phyloP scores from a whole-genome alignment of 108 stramenopile genomes.

The Pseudonitzschia multistriata region DNA sequence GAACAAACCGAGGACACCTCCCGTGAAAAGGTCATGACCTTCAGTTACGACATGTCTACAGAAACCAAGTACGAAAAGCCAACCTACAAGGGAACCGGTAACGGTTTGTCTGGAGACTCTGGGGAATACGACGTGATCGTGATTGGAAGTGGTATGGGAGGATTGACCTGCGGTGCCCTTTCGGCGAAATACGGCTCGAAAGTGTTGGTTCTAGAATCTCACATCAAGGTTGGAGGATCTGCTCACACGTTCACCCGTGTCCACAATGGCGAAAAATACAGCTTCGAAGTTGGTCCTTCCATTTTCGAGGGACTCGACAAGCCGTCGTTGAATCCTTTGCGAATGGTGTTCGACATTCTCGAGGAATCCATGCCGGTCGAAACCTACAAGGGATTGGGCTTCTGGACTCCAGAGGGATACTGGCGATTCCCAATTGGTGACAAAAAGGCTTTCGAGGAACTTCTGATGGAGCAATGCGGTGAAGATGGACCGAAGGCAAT shows the following conservation, averaged over 20 bases:
- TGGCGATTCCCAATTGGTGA: conserved; percentile 90
- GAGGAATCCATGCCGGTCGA: conserved; percentile 88
- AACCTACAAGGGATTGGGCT: conserved; percentile 87
- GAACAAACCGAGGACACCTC: conserved; percentile 83
- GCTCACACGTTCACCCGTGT: conserved; percentile 84
- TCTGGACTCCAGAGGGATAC: conserved; percentile 86
- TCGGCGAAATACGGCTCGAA: conserved; percentile 81
- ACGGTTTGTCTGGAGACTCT: conserved; percentile 76
- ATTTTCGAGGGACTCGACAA: conserved; percentile 90
- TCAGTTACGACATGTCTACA: conserved; percentile 86
- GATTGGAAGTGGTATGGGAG: conserved; percentile 91
- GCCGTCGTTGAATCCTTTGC: conserved; percentile 79
- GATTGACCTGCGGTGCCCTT: conserved; percentile 77
- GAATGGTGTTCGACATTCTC: conserved; percentile 88
- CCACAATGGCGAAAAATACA: conserved; percentile 87
- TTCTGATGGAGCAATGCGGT: conserved; percentile 78
- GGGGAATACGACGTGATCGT: conserved; percentile 83
- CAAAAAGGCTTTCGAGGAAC: conserved; percentile 57
- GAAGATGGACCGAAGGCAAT: conserved; percentile 85
- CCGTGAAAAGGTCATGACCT: conserved; percentile 88
- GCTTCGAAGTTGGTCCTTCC: conserved; percentile 86
- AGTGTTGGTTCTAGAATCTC: conserved; percentile 77
- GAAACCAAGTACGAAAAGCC: conserved; percentile 88
- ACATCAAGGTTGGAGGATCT: conserved; percentile 87
- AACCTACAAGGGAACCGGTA: conserved; percentile 88